Percentiles rank a stretch among this genome's conserved stretches.
Evolutionary conservation across 164 flowering plant species (phyloP).

Genomic region (Cinnamomum chago): DNA sequence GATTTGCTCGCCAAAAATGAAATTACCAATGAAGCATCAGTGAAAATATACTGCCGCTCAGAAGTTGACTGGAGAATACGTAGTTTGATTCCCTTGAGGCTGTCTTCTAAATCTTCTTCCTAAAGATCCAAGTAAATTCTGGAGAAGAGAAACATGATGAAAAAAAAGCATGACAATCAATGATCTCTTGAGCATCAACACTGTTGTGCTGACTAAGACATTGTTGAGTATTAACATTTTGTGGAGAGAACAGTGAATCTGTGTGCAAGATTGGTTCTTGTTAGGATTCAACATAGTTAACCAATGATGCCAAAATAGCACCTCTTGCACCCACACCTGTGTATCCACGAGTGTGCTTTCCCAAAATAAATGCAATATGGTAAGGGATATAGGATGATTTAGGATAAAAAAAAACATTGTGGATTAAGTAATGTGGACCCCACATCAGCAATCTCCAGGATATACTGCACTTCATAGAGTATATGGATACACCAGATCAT

Average conservation of each 20-base stretch:
- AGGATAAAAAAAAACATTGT: background rate
- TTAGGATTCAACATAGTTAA: background rate
- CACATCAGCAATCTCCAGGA: too few species aligned
- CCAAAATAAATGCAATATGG: background rate
- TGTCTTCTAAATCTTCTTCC: slow-evolving; percentile 56
- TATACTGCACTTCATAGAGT: too few species aligned
- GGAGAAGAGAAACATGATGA: slow-evolving; percentile 13
- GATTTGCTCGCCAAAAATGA: background rate
- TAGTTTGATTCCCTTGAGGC: slow-evolving; percentile 44
- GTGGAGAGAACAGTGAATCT: background rate
- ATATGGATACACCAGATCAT: too few species aligned
- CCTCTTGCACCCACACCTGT: background rate
- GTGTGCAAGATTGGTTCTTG: background rate
- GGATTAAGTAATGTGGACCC: background rate
- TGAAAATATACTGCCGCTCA: slow-evolving; percentile 26
- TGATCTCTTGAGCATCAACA: background rate
- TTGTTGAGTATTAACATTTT: background rate
- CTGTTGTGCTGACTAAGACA: background rate
- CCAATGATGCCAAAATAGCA: background rate
- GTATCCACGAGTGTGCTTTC: background rate
- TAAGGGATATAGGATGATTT: background rate
- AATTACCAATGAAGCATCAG: background rate
- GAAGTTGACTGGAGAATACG: slow-evolving; percentile 71
- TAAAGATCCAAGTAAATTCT: slow-evolving; percentile 44
- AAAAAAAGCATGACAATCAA: background rate